Evolutionary conservation across 2,329 filamentous ascomycete species (phyloP).

Genomic region (Teratosphaeria epicoccoides): DNA sequence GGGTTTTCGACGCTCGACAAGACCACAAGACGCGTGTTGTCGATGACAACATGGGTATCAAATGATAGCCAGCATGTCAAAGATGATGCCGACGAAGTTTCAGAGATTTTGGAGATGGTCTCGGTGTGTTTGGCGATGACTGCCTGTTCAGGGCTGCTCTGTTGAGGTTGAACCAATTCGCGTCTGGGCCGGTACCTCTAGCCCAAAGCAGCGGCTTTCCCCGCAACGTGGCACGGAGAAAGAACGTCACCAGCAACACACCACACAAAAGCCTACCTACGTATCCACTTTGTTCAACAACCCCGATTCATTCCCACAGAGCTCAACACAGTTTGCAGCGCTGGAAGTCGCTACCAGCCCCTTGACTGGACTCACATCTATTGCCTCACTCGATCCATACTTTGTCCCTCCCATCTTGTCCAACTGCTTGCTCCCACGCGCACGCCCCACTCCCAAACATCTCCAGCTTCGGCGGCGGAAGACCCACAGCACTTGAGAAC

Average conservation of each 20-base stretch:
- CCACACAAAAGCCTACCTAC: too few relatives aligned
- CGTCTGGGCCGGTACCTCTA: too few relatives aligned
- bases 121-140: conserved; percentile 8
- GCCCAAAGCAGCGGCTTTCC: background rate
- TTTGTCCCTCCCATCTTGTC: conserved; percentile 9
- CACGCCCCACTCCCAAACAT: conserved; percentile 11
- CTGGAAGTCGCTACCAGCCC: background rate
- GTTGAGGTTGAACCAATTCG: too few relatives aligned
- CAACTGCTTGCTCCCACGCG: conserved; percentile 7
- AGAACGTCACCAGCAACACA: background rate
- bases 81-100: background rate
- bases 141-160: background rate
- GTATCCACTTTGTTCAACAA: too few relatives aligned
- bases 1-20: background rate
- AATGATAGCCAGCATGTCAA: conserved; percentile 4
- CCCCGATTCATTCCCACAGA: background rate
- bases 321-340: background rate
- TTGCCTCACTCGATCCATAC: background rate
- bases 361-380: too few relatives aligned
- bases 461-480: conserved; percentile 11
- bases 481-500: conserved; percentile 8
- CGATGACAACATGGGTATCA: conserved; percentile 11
- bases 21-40: background rate
- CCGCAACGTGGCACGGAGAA: background rate
- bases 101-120: conserved; percentile 5